Percentiles rank a stretch among this genome's conserved stretches.
Evolutionary conservation across 139 green algal species (phyloP).

Genomic region (Medakamo hakoo): DNA sequence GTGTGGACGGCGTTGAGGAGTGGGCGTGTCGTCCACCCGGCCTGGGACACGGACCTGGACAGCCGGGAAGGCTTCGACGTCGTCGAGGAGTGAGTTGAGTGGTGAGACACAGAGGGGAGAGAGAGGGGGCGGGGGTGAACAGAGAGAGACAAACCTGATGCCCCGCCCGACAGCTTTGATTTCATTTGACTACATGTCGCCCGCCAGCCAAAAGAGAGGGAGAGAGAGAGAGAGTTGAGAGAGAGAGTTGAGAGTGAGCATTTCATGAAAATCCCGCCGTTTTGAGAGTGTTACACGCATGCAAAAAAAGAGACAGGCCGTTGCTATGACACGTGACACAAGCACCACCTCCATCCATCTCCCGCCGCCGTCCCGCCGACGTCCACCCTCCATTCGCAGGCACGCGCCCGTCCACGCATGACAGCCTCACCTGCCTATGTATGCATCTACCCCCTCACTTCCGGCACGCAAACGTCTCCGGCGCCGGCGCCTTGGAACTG

Average conservation of each 20-base stretch:
- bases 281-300: not conserved
- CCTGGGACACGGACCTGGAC: slow-evolving; percentile 19
- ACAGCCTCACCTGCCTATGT: too few species aligned
- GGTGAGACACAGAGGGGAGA: not conserved
- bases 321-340: too few species aligned
- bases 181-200: too few species aligned
- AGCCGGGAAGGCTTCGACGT: not conserved
- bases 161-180: too few species aligned
- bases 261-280: too few species aligned
- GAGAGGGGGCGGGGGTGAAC: not conserved
- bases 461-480: not conserved
- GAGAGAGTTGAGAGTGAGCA: not conserved
- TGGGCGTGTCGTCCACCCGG: slow-evolving; percentile 22
- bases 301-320: not conserved
- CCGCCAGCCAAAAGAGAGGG: not conserved
- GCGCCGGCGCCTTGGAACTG: not conserved
- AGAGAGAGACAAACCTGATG: too few species aligned
- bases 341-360: too few species aligned
- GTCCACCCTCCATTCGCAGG: too few species aligned
- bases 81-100: not conserved
- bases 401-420: too few species aligned
- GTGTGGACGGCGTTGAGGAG: slow-evolving; percentile 62
- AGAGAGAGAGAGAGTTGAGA: not conserved
- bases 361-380: too few species aligned
- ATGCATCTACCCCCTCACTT: too few species aligned